Percentiles rank a stretch among this genome's conserved stretches.
These are phyloP conservation scores for Wallacemonas sp. DNA, from an alignment of 208 protist genomes.

Conservation along the genomic window DNA sequence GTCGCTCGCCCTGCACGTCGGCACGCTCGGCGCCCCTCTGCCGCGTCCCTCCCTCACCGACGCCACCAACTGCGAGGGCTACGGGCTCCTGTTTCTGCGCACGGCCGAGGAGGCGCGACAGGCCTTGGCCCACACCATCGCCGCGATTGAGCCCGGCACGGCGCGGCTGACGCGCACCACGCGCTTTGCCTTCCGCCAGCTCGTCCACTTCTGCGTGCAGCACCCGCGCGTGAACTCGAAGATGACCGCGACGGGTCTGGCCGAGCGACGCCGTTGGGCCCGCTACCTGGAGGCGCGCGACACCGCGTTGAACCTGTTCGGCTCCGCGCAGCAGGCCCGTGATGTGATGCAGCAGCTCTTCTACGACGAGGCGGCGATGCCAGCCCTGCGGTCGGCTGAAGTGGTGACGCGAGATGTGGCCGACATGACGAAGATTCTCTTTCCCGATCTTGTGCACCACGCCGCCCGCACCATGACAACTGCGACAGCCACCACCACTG, in stretches of 20 bases:
- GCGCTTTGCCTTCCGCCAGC: constrained; percentile 60
- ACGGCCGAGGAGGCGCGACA: constrained; percentile 63
- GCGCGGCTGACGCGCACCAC: constrained; percentile 38
- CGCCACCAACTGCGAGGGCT: constrained; percentile 44
- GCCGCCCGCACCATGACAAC: constrained; percentile 2
- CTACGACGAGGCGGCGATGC: constrained; percentile 78
- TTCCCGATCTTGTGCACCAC: constrained; percentile 13
- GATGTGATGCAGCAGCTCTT: constrained; percentile 89
- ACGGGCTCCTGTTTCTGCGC: constrained; percentile 54
- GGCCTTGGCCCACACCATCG: constrained; percentile 50
- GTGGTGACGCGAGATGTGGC: constrained; percentile 72
- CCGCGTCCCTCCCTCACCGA: constrained; percentile 38
- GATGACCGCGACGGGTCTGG: constrained; percentile 63
- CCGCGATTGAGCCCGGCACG: constrained; percentile 38
- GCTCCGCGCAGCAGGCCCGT: constrained; percentile 74
- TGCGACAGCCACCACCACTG: too few relatives aligned
- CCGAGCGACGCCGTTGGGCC: constrained; percentile 78
- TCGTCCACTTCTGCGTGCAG: constrained; percentile 68
- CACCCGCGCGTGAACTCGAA: constrained; percentile 82
- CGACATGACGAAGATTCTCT: constrained; percentile 60
- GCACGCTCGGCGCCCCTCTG: constrained; percentile 7
- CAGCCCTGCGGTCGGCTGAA: constrained; percentile 56
- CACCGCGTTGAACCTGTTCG: constrained; percentile 84
- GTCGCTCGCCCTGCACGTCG: not conserved
- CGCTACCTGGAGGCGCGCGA: constrained; percentile 86